Evolutionary conservation across 768 basidiomycete genomes (phyloP).

Genomic region (Leccinum subgranulosum): DNA sequence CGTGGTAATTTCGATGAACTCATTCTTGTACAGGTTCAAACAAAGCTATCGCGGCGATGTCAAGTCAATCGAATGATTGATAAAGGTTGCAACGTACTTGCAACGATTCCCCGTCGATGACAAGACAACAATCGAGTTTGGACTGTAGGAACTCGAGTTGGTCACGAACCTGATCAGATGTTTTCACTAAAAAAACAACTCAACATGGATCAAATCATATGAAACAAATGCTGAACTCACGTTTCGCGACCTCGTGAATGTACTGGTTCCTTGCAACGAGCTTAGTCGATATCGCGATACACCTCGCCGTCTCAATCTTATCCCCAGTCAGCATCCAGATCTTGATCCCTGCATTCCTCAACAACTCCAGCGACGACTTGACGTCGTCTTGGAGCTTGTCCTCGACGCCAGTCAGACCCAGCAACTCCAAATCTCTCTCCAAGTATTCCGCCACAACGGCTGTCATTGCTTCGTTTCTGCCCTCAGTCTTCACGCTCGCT

Average conservation of each 20-base stretch:
- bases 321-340: conserved; percentile 99
- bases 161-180: conserved; percentile 75
- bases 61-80: background rate
- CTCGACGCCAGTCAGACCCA: conserved; percentile 97
- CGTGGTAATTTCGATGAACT: conserved; percentile 95
- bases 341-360: conserved; percentile 95
- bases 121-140: conserved; percentile 95
- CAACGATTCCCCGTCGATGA: conserved; percentile 96
- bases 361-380: conserved; percentile 84
- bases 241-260: conserved; percentile 92
- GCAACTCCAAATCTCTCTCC: conserved; percentile 86
- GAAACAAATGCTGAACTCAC: conserved; percentile 38
- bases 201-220: background rate
- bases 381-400: conserved; percentile 99
- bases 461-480: conserved; percentile 78
- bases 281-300: conserved; percentile 97
- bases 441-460: conserved; percentile 70
- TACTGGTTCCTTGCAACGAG: conserved; percentile 95
- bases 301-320: conserved; percentile 98
- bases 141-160: conserved; percentile 92
- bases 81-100: conserved; percentile 51
- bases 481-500: conserved; percentile 78
- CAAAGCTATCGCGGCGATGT: conserved; percentile 59
- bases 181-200: conserved; percentile 61
- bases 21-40: conserved; percentile 83